phyloP scores from a whole-genome alignment of 148 eudicot species.

The Hydrangea macrophylla region DNA sequence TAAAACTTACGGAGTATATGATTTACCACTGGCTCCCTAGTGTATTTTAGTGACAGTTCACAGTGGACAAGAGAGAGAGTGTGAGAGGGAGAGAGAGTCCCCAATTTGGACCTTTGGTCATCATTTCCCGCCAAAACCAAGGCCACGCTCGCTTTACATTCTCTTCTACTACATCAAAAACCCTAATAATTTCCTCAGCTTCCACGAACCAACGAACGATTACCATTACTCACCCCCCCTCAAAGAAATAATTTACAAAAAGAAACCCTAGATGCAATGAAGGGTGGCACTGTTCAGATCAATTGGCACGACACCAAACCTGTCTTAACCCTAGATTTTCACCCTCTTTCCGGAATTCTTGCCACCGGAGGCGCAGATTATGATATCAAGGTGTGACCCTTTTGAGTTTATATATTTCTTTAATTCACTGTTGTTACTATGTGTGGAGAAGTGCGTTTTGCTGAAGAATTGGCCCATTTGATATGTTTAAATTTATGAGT shows the following conservation, averaged over 20 bases:
- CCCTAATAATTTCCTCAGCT: not conserved
- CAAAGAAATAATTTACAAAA: not conserved
- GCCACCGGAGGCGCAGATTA: conserved; percentile 97
- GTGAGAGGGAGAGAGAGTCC: no score
- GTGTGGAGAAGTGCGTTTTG: not conserved
- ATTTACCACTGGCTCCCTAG: no score
- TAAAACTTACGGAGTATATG: no score
- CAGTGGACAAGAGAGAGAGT: not conserved
- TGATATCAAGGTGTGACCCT: conserved; percentile 66
- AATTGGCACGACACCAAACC: conserved; percentile 96
- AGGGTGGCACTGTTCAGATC: conserved; percentile 87
- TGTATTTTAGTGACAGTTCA: not conserved
- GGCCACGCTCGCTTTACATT: not conserved
- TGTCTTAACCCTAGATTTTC: conserved; percentile 91
- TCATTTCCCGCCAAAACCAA: conserved; percentile 4
- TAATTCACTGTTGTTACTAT: not conserved
- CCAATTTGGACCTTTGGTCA: no score
- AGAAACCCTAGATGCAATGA: conserved; percentile 36
- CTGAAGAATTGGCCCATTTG: not conserved
- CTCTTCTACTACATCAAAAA: not conserved
- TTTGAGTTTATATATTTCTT: not conserved
- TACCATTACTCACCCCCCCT: not conserved
- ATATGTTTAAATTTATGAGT: not conserved
- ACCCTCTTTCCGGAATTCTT: conserved; percentile 65
- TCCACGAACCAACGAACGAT: not conserved